A percentile compares a stretch with the other conserved stretches of the same genome.
phyloP scores from a whole-genome alignment of 345 rosid genomes.

The Conringia planisiliqua region DNA sequence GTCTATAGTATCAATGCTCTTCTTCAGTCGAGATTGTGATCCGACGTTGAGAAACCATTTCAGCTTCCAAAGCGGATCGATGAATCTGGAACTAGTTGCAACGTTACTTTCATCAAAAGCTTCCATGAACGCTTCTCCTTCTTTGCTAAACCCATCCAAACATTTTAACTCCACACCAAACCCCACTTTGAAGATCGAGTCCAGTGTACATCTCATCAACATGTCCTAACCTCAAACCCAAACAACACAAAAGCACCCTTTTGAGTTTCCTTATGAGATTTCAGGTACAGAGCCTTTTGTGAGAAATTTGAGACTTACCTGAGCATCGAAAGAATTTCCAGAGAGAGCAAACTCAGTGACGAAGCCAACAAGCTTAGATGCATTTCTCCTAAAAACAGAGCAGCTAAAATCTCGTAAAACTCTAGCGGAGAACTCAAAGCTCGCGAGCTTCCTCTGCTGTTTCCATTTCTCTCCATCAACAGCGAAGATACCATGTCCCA shows the following conservation, averaged over 20 bases:
- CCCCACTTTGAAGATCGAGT: slow-evolving; percentile 76
- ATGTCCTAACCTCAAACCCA: slow-evolving; percentile 40
- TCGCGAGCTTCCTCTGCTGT: slow-evolving; percentile 79
- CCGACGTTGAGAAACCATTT: slow-evolving; percentile 56
- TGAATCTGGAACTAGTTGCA: slow-evolving; percentile 44
- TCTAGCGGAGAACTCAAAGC: slow-evolving; percentile 67
- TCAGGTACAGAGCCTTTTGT: neutral
- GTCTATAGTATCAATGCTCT: slow-evolving; percentile 43
- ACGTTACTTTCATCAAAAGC: slow-evolving; percentile 74
- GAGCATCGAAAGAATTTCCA: slow-evolving; percentile 52
- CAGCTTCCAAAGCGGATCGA: slow-evolving; percentile 70
- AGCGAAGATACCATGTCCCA: slow-evolving; percentile 77
- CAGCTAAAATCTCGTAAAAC: slow-evolving; percentile 71
- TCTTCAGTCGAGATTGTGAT: slow-evolving; percentile 49
- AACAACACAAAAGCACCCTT: neutral
- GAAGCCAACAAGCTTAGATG: slow-evolving; percentile 41
- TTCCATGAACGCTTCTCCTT: slow-evolving; percentile 46
- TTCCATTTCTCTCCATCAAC: slow-evolving; percentile 82
- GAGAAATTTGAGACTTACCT: slow-evolving; percentile 47
- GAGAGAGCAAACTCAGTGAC: slow-evolving; percentile 33
- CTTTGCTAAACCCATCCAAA: slow-evolving; percentile 51
- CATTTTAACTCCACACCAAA: slow-evolving; percentile 70
- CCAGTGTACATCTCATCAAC: slow-evolving; percentile 62
- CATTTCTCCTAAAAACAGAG: slow-evolving; percentile 54
- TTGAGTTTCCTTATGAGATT: neutral